Conservation (phyloP, 345 rosid species). For the Eucalyptus camaldulensis region DNA sequence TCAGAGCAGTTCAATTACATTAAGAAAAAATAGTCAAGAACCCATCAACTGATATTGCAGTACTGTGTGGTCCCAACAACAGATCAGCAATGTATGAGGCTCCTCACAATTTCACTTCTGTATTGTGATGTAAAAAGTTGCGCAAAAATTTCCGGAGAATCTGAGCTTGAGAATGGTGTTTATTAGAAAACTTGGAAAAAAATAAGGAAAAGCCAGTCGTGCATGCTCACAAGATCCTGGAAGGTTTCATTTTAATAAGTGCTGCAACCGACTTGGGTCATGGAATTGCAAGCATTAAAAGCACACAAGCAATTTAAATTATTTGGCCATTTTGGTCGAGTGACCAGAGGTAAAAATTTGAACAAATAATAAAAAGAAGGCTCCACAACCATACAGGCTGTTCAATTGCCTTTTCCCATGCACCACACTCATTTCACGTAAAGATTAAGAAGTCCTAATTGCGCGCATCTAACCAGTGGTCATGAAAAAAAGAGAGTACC, state of each 20-base stretch:
- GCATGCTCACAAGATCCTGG: neutral
- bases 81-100: neutral
- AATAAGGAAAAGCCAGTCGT: neutral
- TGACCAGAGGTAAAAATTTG: neutral
- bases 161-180: neutral
- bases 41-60: neutral
- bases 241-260: neutral
- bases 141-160: neutral
- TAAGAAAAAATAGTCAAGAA: neutral
- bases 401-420: neutral
- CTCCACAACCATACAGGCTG: neutral
- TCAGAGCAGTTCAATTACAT: neutral
- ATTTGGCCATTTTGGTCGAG: neutral
- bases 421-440: neutral
- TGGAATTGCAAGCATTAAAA: neutral
- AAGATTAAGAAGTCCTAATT: neutral
- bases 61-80: neutral
- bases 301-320: neutral
- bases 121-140: neutral
- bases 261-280: neutral
- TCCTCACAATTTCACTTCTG: neutral
- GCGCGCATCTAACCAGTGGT: neutral
- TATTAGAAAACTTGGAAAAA: neutral
- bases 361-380: neutral
- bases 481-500: conserved; percentile 25